Percentiles rank a stretch among this genome's conserved stretches.
phyloP scores from a whole-genome alignment of 352 stramenopile genomes.

The Globisporangium viniferum region DNA sequence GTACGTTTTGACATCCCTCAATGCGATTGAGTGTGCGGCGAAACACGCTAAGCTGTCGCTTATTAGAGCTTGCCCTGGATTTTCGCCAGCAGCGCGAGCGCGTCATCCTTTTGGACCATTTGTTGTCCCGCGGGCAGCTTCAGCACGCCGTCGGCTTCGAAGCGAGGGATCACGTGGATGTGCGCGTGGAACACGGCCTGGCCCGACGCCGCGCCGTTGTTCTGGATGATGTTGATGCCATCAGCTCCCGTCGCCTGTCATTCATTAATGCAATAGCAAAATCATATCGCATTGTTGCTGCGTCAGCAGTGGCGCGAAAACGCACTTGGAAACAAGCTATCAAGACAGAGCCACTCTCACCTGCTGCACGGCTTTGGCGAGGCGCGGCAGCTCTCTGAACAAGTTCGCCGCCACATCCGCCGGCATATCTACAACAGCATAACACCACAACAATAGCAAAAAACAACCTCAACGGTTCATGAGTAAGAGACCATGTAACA shows the following conservation, averaged over 20 bases:
- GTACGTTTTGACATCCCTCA: too few species aligned
- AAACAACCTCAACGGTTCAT: neutral
- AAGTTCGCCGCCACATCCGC: conserved; percentile 62
- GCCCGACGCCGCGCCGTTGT: conserved; percentile 63
- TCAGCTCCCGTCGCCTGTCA: conserved; percentile 50
- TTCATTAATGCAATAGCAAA: neutral
- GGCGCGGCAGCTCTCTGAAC: conserved; percentile 71
- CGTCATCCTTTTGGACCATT: conserved; percentile 72
- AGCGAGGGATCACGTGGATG: conserved; percentile 80
- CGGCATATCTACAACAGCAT: conserved; percentile 46
- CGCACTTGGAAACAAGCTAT: neutral
- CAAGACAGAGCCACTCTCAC: conserved; percentile 10
- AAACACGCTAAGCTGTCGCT: too few species aligned
- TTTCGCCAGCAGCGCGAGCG: conserved; percentile 53
- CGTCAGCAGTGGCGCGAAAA: too few species aligned
- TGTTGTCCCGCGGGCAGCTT: conserved; percentile 40
- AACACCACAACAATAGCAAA: neutral
- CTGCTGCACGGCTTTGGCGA: conserved; percentile 71
- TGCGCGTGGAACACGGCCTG: conserved; percentile 81
- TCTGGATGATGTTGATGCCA: conserved; percentile 82
- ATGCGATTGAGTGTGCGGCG: too few species aligned
- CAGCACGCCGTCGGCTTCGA: conserved; percentile 55
- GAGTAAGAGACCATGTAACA: neutral
- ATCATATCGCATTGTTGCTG: too few species aligned
- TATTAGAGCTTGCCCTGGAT: conserved; percentile 73